These are phyloP conservation scores for Emergomyces orientalis DNA, from an alignment of 2,329 filamentous ascomycete species.

Conservation along the genomic window DNA sequence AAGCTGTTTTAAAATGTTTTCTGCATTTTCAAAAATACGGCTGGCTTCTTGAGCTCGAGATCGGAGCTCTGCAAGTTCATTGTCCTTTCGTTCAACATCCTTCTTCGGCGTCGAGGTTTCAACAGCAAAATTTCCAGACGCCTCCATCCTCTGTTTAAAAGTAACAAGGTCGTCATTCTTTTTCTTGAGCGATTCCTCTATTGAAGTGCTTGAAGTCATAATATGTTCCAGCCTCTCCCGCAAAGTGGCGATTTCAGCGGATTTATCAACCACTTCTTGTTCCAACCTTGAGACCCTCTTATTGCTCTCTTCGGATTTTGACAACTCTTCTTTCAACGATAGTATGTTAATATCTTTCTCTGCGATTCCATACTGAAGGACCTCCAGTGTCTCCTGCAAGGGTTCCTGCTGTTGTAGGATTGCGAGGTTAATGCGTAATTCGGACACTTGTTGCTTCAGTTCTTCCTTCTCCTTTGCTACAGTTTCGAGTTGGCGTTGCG, in stretches of 20 bases:
- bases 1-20: slow-evolving; percentile 17
- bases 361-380: slow-evolving; percentile 22
- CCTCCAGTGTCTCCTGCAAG: slow-evolving; percentile 11
- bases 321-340: slow-evolving; percentile 18
- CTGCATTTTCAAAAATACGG: slow-evolving; percentile 11
- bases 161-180: slow-evolving; percentile 9
- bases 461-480: slow-evolving; percentile 14
- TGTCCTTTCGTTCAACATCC: not conserved
- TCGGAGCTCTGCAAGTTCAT: not conserved
- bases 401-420: slow-evolving; percentile 7
- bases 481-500: slow-evolving; percentile 9
- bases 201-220: slow-evolving; percentile 18
- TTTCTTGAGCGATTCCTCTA: slow-evolving; percentile 1
- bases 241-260: slow-evolving; percentile 16
- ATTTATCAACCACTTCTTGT: slow-evolving; percentile 15
- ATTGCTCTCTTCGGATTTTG: slow-evolving; percentile 20
- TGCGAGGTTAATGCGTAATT: slow-evolving; percentile 6
- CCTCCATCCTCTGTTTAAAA: slow-evolving; percentile 4
- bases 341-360: slow-evolving; percentile 26
- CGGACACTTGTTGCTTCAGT: slow-evolving; percentile 13
- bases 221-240: slow-evolving; percentile 25
- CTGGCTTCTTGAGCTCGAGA: not conserved
- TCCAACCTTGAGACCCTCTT: slow-evolving; percentile 25
- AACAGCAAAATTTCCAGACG: not conserved
- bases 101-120: not conserved